phyloP scores from a whole-genome alignment of 1,139 yeast species.

The Ogataea hybrid region DNA sequence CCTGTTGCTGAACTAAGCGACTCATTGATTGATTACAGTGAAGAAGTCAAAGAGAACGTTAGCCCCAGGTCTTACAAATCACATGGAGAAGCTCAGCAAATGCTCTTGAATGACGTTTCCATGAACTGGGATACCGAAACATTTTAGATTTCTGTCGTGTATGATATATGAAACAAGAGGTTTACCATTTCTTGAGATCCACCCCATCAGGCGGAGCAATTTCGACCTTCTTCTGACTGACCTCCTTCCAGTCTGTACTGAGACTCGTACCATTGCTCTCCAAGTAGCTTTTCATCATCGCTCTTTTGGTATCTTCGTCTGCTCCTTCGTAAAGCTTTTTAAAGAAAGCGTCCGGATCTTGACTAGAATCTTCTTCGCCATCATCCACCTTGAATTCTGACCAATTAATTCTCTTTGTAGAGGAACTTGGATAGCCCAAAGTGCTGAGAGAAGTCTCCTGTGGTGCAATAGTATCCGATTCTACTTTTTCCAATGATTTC shows the following conservation, averaged over 20 bases:
- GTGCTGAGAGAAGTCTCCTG: constrained; percentile 28
- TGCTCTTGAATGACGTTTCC: constrained; percentile 12
- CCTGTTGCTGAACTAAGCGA: constrained; percentile 28
- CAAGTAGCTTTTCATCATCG: constrained; percentile 96
- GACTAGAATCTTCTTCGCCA: constrained; percentile 40
- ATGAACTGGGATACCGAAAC: constrained; percentile 28
- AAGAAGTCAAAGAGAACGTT: constrained; percentile 19
- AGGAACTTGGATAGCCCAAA: constrained; percentile 58
- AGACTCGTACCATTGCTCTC: constrained; percentile 94
- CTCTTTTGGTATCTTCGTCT: constrained; percentile 84
- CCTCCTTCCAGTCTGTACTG: constrained; percentile 95
- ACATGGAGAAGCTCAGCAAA: not conserved
- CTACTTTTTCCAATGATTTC: constrained; percentile 40
- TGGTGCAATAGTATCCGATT: constrained; percentile 29
- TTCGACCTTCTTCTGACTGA: constrained; percentile 62
- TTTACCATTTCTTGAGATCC: constrained; percentile 45
- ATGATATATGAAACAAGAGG: not conserved
- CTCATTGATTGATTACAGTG: constrained; percentile 29
- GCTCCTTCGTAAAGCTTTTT: constrained; percentile 71
- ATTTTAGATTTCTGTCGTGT: constrained; percentile 12
- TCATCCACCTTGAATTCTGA: constrained; percentile 56
- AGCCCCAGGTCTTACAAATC: constrained; percentile 1
- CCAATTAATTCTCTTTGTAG: constrained; percentile 70
- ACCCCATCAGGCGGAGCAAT: constrained; percentile 78
- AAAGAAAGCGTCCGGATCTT: constrained; percentile 58